Base-by-base conservation (phyloP, 2,329 filamentous ascomycete species). In the Xylaria sp. region DNA sequence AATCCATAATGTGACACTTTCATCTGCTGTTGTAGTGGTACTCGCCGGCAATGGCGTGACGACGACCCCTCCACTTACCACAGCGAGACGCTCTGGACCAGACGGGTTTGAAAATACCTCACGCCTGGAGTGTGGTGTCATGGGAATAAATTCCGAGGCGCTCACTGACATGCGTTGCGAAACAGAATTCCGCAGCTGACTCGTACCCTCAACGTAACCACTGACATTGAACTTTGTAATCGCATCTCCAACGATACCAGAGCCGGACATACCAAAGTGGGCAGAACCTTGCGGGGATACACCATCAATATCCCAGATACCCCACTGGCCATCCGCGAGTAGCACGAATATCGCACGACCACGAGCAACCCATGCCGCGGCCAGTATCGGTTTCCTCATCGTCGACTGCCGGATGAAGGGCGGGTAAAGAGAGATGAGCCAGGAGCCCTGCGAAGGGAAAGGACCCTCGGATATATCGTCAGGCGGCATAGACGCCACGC, bases 261-360 rank as follows among this genome's bases (percentile, higher is more conserved):
- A 79, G 64, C 82, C 82, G 36, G 86, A 79, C 71, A 84, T 86
- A 46, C 81, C 84, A 28, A 87, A 82, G 4, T 88, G 76, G 0
- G 81, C 76, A 66, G 82, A 76, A 56, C 82, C 77, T 41, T 83
- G 76, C 1, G 87, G 85, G 45, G 85, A 85, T 34, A 82, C 82
- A 8, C 87, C 86, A 69, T 90, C 87, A 52, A 91, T 83, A 72
- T 91, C 89, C 89, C 89, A 91, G 39, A 91, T 86, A 15, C 87
- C 89, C 89, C 89, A 91, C 75, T 89, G 88, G 7, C 89, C 89
- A 72, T 91, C 89, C 0, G 86, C 85, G 3, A 90, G 80, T 2
- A 91, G 80, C 0, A 83, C 82, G 46, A 91, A 79, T 32, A 91
- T 80, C 5, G 89, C 88, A 55, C 85, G 83, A 10, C 89, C 89